Percentiles rank a stretch among this genome's conserved stretches.
phyloP scores from a whole-genome alignment of 2,329 filamentous ascomycete species.

The Fusarium sp. region DNA sequence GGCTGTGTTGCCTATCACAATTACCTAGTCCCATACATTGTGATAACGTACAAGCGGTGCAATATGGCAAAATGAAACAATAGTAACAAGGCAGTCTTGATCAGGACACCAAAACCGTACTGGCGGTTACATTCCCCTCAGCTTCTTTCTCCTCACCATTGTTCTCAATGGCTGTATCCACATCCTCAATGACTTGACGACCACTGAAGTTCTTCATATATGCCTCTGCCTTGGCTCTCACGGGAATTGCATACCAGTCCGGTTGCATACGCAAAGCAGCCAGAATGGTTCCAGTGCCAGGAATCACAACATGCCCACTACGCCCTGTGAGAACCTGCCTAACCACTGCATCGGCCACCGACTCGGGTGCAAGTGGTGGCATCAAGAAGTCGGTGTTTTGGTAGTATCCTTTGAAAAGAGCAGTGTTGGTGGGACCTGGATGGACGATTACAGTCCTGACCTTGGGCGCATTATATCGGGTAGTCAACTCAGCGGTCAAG shows the following conservation, averaged over 20 bases:
- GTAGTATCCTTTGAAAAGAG: constrained; percentile 62
- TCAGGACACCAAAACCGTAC: constrained; percentile 52
- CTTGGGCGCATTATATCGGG: constrained; percentile 69
- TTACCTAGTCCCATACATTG: neutral
- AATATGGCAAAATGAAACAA: neutral
- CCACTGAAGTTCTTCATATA: constrained; percentile 59
- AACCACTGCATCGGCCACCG: constrained; percentile 60
- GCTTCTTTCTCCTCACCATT: constrained; percentile 16
- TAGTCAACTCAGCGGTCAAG: constrained; percentile 66
- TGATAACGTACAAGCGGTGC: neutral
- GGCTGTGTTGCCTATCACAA: neutral
- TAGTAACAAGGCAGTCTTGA: constrained; percentile 3
- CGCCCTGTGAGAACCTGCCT: constrained; percentile 60
- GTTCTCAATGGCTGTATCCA: constrained; percentile 52
- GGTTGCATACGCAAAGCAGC: constrained; percentile 64
- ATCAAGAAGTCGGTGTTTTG: constrained; percentile 55
- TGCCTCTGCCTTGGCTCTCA: constrained; percentile 56
- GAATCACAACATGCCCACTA: constrained; percentile 60
- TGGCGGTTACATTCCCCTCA: constrained; percentile 46
- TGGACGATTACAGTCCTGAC: constrained; percentile 75
- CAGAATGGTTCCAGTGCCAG: constrained; percentile 53
- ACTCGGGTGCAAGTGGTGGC: constrained; percentile 52
- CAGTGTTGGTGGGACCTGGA: constrained; percentile 56
- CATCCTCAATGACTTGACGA: constrained; percentile 59
- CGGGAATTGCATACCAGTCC: constrained; percentile 69